Evolutionary conservation across 345 rosid species (phyloP), one percentile per base, ranked within the genome.

Genomic region (Draba incana): DNA sequence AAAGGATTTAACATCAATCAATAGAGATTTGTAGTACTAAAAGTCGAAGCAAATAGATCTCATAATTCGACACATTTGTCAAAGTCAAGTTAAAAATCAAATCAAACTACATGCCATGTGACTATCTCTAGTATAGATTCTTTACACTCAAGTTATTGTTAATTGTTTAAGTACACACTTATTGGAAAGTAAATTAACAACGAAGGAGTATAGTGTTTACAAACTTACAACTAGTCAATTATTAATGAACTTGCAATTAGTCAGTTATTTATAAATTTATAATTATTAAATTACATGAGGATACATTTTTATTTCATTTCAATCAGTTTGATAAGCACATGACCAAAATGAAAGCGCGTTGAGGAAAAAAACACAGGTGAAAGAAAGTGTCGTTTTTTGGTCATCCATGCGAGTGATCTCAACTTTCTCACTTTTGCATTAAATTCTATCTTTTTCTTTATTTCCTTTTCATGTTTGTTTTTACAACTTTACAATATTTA

Each of bases 331-430:
- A 0, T n/a, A 20, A 55, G 63, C 69, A 60, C 50, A 67, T 67
- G 58, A 55, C 15, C 39, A 46, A 54, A 46, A 51, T 30, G 46
- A 31, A 75, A 68, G 60, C 78, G 74, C 78, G 78, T 68, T 10
- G 58, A 62, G 24, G 66, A 66, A 43, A 14, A 55, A 66, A 43
- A 15, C 46, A 50, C 42, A 28, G 6, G 33, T 64, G 5, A 4
- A 10, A 41, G 24, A 54, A 62, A 23, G 54, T 68, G 64, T 62
- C 61, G 47, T 37, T 55, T 51, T 75, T 75, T 68, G 60, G 62
- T 59, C 43, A 50, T 58, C 71, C 84, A 78, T 75, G 82, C 78
- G 84, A 79, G 59, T 50, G 62, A 37, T 74, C 86, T 82, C 74
- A 62, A 55, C 75, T 59, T 76, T 64, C 71, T 33, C 69, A 39